Evolutionary conservation across 2,329 filamentous ascomycete species (phyloP).

Genomic region (Colletotrichum endophyticum): DNA sequence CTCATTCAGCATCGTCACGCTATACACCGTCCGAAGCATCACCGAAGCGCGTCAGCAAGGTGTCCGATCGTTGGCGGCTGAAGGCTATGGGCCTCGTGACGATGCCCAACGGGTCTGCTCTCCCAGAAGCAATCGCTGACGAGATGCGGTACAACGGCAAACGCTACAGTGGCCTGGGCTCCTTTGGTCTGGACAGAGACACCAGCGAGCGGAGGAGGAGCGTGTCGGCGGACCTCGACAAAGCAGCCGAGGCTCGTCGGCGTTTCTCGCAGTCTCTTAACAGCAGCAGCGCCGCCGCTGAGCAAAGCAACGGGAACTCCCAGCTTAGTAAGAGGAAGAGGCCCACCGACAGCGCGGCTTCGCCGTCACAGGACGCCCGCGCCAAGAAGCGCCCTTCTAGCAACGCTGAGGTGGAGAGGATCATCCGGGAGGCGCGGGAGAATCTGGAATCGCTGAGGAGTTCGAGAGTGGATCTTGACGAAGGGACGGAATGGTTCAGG

Average conservation of each 20-base stretch:
- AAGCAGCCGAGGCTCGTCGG: conserved; percentile 38
- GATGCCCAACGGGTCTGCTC: conserved; percentile 57
- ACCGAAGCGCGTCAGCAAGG: conserved; percentile 35
- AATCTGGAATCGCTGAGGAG: conserved; percentile 40
- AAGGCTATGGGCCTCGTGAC: conserved; percentile 57
- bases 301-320: conserved; percentile 18
- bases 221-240: conserved; percentile 19
- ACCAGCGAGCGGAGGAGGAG: conserved; percentile 18
- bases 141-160: conserved; percentile 48
- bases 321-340: conserved; percentile 28
- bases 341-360: conserved; percentile 1
- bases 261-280: conserved; percentile 21
- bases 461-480: conserved; percentile 49
- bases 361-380: conserved; percentile 14
- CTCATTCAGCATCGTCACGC: conserved; percentile 13
- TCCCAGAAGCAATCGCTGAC: conserved; percentile 55
- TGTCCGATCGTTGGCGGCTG: conserved; percentile 50
- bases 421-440: conserved; percentile 45
- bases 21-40: conserved; percentile 4
- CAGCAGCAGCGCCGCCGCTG: neutral
- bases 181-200: conserved; percentile 36
- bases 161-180: conserved; percentile 40
- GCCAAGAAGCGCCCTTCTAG: conserved; percentile 30
- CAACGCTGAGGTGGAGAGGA: conserved; percentile 37
- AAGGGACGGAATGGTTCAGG: conserved; percentile 51